phyloP scores from a whole-genome alignment of 176 grass and related monocot species.

The Elaeis guineensis region DNA sequence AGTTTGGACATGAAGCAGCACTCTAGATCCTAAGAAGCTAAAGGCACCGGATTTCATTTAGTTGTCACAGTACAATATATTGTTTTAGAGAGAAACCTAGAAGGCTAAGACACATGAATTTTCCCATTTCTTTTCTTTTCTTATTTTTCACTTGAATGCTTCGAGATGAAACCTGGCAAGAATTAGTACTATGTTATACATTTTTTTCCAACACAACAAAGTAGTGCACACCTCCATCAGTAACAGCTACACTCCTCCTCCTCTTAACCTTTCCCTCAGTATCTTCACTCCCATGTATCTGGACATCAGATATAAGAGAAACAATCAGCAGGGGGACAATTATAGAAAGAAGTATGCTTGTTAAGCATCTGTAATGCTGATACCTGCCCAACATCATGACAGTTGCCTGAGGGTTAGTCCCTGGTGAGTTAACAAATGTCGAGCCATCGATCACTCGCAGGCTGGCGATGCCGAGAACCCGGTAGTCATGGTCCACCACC shows the following conservation, averaged over 20 bases:
- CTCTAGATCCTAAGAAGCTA: too few relatives aligned
- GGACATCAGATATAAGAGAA: constrained; percentile 17
- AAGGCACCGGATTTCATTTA: too few relatives aligned
- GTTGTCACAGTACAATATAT: too few relatives aligned
- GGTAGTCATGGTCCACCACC: constrained; percentile 56
- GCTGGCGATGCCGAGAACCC: constrained; percentile 40
- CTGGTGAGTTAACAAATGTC: constrained; percentile 49
- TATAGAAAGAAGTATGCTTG: background rate
- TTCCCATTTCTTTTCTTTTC: too few relatives aligned
- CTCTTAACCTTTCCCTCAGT: constrained; percentile 47
- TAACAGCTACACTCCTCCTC: constrained; percentile 25
- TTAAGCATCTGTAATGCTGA: background rate
- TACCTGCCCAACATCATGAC: constrained; percentile 97
- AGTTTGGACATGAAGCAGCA: too few relatives aligned
- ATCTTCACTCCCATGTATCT: constrained; percentile 93
- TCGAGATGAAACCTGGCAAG: constrained; percentile 43
- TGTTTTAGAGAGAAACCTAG: too few relatives aligned
- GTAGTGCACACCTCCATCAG: background rate
- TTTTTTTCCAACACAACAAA: constrained; percentile 33
- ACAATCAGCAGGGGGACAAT: background rate
- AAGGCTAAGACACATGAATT: too few relatives aligned
- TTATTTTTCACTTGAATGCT: background rate
- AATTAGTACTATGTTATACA: constrained; percentile 21
- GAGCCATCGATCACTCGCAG: constrained; percentile 68
- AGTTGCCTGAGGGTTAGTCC: constrained; percentile 84